Evolutionary conservation across 1,284 basidiomycete species (phyloP), one percentile per base, ranked within the genome.

Genomic region (Pisolithus thermaeus): DNA sequence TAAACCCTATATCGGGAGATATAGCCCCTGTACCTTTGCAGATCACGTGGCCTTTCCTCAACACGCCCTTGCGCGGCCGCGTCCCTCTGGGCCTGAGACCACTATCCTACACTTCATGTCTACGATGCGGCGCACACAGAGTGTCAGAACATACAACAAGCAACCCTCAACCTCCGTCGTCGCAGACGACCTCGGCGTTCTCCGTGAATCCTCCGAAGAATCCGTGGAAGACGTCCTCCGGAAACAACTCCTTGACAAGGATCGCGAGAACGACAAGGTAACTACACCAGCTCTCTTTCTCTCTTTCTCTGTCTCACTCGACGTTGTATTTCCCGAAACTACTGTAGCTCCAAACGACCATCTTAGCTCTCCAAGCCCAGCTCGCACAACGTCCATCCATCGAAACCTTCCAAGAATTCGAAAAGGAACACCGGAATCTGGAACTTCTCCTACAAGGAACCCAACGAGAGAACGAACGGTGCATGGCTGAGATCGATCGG

Each of bases 381-480:
- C 75, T 89, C 4, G 71, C 76, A 0, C 72, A 80, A 52, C 74
- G 87, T 12, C 87, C 87, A 16, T 77, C 86, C 3, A 54, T 81
- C 25, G 85, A 89, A 55, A 70, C 69, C 0, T 71, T 88, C 18
- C 79, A 85, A 55, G 75, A 74, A 37, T 67, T 89, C 30, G 73
- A 84, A 63, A 81, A 79, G 59, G 87, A 90, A 58, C 80, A 82
- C 59, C 81, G 79, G 59, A 84, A 84, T 53, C 70, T 88, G 1
- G 87, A 88, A 37, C 69, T 90, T 12, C 69, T 90, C 3, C 66
- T 89, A 0, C 78, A 85, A 54, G 87, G 87, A 0, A 88, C 85
- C 0, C 86, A 88, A 56, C 70, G 84, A 47, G 87, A 90, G 69
- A 90, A 90, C 56, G 86, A 88, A 59, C 73, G 84, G 42, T 84